Percentiles rank a stretch among this genome's conserved stretches.
Conservation (phyloP, 768 basidiomycete genomes). For the Lactarius sp. region DNA sequence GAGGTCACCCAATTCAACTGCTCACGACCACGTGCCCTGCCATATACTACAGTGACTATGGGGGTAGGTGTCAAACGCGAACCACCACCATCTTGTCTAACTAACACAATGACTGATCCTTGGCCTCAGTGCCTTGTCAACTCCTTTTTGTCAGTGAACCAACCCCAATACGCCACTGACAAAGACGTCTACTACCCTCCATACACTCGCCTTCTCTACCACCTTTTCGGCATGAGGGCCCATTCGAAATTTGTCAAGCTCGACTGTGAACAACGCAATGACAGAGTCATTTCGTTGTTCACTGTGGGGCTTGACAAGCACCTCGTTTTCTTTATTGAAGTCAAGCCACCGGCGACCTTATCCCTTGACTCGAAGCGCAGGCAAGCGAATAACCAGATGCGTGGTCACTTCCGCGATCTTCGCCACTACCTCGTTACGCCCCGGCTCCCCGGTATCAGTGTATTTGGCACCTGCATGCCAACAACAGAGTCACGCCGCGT, state of each 20-base stretch:
- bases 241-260: background rate
- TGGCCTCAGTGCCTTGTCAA: background rate
- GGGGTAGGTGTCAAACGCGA: no score
- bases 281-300: background rate
- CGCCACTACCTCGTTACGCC: background rate
- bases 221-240: conserved; percentile 3
- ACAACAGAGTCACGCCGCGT: background rate
- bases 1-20: no score
- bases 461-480: background rate
- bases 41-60: no score
- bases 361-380: background rate
- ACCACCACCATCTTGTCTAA: no score
- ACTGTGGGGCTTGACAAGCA: background rate
- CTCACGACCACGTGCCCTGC: no score
- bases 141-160: background rate
- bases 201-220: conserved; percentile 1
- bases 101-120: no score
- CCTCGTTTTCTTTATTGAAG: background rate
- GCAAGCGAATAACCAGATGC: background rate
- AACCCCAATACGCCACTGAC: background rate
- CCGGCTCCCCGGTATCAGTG: background rate
- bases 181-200: background rate
- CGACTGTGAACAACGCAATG: background rate
- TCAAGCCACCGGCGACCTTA: background rate
- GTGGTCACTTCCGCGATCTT: background rate